Conservation (phyloP, 176 grass and related monocot species). For the Hyparrhenia diplandra region DNA sequence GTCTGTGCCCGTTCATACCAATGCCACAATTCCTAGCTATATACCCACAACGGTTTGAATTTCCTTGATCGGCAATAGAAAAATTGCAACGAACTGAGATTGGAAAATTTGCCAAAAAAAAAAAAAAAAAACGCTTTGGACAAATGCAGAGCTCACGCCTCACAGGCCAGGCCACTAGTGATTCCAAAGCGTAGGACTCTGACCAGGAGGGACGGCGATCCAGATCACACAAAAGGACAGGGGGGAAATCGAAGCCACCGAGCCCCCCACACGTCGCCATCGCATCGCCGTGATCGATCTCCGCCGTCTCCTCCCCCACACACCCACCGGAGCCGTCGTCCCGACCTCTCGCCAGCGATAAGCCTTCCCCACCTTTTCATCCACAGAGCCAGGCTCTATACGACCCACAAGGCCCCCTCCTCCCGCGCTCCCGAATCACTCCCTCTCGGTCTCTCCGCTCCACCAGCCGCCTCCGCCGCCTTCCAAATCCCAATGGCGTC, state of each 20-base stretch:
- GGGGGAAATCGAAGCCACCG: slow-evolving; percentile 17
- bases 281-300: slow-evolving; percentile 36
- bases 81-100: neutral
- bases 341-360: slow-evolving; percentile 63
- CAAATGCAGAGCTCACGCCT: too few relatives aligned
- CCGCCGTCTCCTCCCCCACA: slow-evolving; percentile 18
- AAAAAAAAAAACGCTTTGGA: too few relatives aligned
- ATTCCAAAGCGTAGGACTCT: neutral
- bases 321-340: slow-evolving; percentile 19
- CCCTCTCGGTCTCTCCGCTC: neutral
- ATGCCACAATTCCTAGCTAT: too few relatives aligned
- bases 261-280: slow-evolving; percentile 41
- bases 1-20: too few relatives aligned
- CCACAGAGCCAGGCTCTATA: slow-evolving; percentile 46
- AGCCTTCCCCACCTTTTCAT: slow-evolving; percentile 3
- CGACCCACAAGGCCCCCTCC: slow-evolving; percentile 11
- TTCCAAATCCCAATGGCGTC: slow-evolving; percentile 24
- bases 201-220: neutral
- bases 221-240: slow-evolving; percentile 23
- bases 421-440: neutral
- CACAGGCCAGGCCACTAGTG: too few relatives aligned
- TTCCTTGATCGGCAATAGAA: too few relatives aligned
- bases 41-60: too few relatives aligned
- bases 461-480: neutral
- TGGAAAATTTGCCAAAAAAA: too few relatives aligned